Conservation (phyloP, 2,329 filamentous ascomycete species). For the Fusarium sp. region DNA sequence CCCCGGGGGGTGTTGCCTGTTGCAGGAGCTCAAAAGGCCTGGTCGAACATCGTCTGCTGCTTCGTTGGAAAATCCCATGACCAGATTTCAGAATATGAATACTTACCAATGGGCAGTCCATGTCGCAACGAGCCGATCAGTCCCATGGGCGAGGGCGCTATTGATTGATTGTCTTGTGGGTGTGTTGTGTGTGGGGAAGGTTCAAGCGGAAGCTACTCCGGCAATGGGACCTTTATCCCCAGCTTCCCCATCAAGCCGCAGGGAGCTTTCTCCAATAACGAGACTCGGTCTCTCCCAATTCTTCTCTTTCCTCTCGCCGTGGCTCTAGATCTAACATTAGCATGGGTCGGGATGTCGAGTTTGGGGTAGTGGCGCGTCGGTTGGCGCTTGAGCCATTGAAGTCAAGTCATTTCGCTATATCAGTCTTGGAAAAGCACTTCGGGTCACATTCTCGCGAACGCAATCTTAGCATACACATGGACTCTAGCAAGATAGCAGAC, state of each 20-base stretch:
- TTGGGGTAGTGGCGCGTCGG: neutral
- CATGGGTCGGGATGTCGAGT: neutral
- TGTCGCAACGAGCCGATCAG: slow-evolving; percentile 2
- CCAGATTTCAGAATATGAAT: neutral
- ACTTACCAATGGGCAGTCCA: neutral
- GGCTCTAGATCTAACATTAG: neutral
- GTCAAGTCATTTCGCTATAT: neutral
- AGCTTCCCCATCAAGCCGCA: neutral
- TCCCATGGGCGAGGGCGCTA: neutral
- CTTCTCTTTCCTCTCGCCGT: neutral
- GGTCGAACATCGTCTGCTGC: neutral
- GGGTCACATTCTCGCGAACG: slow-evolving; percentile 6
- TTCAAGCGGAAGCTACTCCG: neutral
- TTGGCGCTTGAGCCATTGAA: neutral
- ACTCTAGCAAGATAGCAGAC: neutral
- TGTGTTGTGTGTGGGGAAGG: slow-evolving; percentile 12
- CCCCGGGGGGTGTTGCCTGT: neutral
- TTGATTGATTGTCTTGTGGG: neutral
- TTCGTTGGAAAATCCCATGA: neutral
- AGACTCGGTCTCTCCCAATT: neutral
- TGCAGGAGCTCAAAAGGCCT: neutral
- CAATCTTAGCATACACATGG: neutral
- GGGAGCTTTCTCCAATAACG: neutral
- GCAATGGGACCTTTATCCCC: slow-evolving; percentile 3
- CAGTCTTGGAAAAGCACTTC: neutral